A percentile compares a stretch with the other conserved stretches of the same genome.
phyloP scores from a whole-genome alignment of 2,329 filamentous ascomycete genomes.

The Diaporthe vexans region DNA sequence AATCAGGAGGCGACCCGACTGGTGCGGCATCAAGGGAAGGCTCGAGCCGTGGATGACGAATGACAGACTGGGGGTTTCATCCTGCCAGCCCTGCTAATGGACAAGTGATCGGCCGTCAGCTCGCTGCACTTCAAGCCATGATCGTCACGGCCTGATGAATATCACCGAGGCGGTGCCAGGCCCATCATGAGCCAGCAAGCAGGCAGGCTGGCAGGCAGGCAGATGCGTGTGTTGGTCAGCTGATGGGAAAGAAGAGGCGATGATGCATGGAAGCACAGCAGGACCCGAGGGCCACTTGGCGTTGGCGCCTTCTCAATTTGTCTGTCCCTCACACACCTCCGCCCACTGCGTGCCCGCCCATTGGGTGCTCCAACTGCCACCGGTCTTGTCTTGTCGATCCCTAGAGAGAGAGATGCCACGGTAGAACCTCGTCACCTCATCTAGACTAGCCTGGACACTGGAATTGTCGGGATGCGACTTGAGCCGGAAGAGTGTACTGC shows the following conservation, averaged over 20 bases:
- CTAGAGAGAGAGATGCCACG: background rate
- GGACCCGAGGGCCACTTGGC: too few relatives aligned
- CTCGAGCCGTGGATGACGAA: conserved; percentile 19
- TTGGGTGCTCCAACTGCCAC: background rate
- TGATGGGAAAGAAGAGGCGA: too few relatives aligned
- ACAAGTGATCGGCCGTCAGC: conserved; percentile 5
- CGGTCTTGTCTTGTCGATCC: conserved; percentile 32
- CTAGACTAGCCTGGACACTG: background rate
- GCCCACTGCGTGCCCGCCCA: background rate
- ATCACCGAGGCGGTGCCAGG: conserved; percentile 8
- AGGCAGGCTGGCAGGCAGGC: too few relatives aligned
- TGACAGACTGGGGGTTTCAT: conserved; percentile 15
- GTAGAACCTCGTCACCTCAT: background rate
- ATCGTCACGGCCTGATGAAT: conserved; percentile 26
- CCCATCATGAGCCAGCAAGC: too few relatives aligned
- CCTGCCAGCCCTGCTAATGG: background rate
- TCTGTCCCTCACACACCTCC: background rate
- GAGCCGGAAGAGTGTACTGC: background rate
- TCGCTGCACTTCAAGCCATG: conserved; percentile 24
- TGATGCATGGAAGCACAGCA: too few relatives aligned
- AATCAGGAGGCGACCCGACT: conserved; percentile 3
- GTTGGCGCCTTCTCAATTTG: background rate
- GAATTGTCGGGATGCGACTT: background rate
- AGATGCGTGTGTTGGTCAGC: background rate
- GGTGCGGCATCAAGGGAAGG: conserved; percentile 26